Evolutionary conservation across 768 basidiomycete species (phyloP).

Genomic region (Pilatotrama ljubarskyi): DNA sequence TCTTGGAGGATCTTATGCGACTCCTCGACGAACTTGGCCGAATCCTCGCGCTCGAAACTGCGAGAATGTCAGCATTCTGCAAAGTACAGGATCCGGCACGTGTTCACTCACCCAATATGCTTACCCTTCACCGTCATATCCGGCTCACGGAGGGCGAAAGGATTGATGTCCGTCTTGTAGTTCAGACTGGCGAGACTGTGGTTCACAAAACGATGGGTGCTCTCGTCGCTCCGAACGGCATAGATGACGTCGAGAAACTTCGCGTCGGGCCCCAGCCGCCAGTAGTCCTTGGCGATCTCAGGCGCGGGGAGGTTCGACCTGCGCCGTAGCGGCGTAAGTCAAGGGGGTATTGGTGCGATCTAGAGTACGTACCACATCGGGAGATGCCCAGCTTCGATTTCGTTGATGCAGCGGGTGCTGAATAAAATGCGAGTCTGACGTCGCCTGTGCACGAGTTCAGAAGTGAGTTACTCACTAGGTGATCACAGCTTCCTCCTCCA

Average conservation of each 20-base stretch:
- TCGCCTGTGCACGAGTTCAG: constrained; percentile 5
- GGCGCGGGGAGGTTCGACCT: constrained; percentile 77
- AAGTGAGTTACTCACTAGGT: constrained; percentile 67
- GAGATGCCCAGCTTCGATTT: constrained; percentile 78
- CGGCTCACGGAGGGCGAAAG: constrained; percentile 87
- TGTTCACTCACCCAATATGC: constrained; percentile 54
- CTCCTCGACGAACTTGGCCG: constrained; percentile 62
- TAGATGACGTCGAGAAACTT: constrained; percentile 87
- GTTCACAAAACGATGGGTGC: constrained; percentile 93
- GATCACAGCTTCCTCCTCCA: constrained; percentile 93
- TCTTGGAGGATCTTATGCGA: constrained; percentile 56
- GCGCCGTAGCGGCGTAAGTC: background rate
- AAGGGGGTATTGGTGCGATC: background rate
- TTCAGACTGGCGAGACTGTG: constrained; percentile 91
- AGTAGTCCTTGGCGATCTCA: constrained; percentile 92
- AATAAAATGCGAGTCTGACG: too few species aligned
- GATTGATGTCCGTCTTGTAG: constrained; percentile 77
- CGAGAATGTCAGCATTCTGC: constrained; percentile 14
- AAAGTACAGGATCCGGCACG: background rate
- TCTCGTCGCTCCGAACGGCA: constrained; percentile 91
- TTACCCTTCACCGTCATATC: constrained; percentile 82
- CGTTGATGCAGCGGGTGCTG: constrained; percentile 80
- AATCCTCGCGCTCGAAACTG: constrained; percentile 70
- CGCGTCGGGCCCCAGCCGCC: constrained; percentile 73
- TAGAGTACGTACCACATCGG: constrained; percentile 67